Base-by-base conservation (phyloP, 495 filamentous ascomycete genomes). In the Aspergillus hancockii region DNA sequence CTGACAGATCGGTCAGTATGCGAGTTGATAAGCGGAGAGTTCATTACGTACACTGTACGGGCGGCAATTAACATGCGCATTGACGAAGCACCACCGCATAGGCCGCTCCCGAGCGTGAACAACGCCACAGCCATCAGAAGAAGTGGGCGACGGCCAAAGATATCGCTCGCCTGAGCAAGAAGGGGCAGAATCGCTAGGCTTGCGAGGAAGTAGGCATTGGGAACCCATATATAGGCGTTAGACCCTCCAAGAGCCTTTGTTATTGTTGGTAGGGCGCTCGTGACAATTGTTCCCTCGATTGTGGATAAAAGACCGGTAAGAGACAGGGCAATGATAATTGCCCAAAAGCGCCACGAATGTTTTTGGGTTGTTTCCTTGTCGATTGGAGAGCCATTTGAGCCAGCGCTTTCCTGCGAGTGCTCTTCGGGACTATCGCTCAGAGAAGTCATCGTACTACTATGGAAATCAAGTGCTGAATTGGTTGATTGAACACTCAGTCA, bases 101-200 rank as follows among this genome's bases (percentile, higher is more conserved):
- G 57, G 8, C 74, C 62, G 30, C 75, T 79, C 13, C 79, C 81
- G 18, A 79, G 28, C 1, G 69, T 63, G 64, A 82, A 83, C 21
- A 81, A 51, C 8, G 65, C 56, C 0, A 79, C 66, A 18, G 72
- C 61, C 4, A 62, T 38, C 12, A 80, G 67, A 49, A 79, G 66
- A 52, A 73, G 68, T 49, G 70, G 76, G 41, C 79, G 74, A 7
- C 82, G 76, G 10, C 82, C 81, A 58, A 80, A 81, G n/a, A 85
- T 68, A 62, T 83, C 72, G 16, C 74, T 69, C 3, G 76, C 52
- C 62, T 83, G 79, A 8, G 67, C 73, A 49, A 57, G 69, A 2
- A 80, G 59, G 21, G 72, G 72, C 58, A 67, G 53, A 23, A 63
- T 25, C 8, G 49, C 61, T 0, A 59, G 45, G 58, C 32, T 67